Base-by-base conservation (phyloP, 805 yeast species). In the Wickerhamiella kurtzmanii region DNA sequence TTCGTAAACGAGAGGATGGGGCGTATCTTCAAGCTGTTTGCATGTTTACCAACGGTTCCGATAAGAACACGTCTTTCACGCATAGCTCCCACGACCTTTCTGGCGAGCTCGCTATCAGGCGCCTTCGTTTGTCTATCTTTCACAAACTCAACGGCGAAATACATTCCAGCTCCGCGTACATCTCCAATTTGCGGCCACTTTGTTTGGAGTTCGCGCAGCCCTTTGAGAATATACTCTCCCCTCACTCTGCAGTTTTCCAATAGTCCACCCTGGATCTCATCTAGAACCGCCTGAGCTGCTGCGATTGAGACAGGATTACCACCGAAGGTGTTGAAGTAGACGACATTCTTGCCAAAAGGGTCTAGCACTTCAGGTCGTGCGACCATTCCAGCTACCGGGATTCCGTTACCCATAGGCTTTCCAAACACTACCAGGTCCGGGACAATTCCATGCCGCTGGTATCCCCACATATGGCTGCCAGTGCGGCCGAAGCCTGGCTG, bases 381-480 rank as follows among this genome's bases (percentile, higher is more conserved):
- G n/a, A 48, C 49, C 11, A 35, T 20, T 2, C 46, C 51, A 36
- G 51, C 48, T 32, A 48, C 45, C 9, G 51, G 51, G 38, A 48
- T 42, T 25, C 51, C 51, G 21, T 48, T 48, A 35, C 51, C 51
- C 51, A 48, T 48, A n/a, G 51, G 51, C 36, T 48, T 48, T 8
- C 51, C 51, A 44, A 45, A 42, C 4, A 44, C 51, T 2, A 48
- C 49, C 13, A 48, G 37, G 36, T 48, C 51, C 3, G 51, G 51
- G 13, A 17, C 47, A 35, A 48, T 43, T 8, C 43, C 39, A 36
- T 48, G 51, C 15, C 44, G 49, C 43, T 48, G 51, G 47, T 45
- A 48, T 11, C 51, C 51, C 51, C 51, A 48, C 38, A 42, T 42
- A 28, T 43, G 37, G 21, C 6, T 8, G 16, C 51, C 51, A n/a